These are phyloP conservation scores for Cornus florida DNA, from an alignment of 148 eudicot species.

Conservation along the genomic window DNA sequence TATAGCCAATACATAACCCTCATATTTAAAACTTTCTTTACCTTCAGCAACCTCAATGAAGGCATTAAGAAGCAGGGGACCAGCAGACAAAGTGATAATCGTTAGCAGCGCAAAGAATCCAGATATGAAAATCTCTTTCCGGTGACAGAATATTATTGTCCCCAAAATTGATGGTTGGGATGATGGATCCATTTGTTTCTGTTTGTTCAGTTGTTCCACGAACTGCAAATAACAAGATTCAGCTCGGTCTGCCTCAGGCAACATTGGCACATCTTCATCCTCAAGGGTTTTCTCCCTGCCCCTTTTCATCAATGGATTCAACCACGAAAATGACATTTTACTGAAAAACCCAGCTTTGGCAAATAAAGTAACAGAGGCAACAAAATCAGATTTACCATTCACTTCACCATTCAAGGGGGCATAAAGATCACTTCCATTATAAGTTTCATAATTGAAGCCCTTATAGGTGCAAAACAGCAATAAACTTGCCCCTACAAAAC, in stretches of 20 bases:
- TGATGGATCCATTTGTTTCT: conserved; percentile 36
- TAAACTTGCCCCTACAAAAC: conserved; percentile 58
- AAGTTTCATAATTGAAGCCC: conserved; percentile 31
- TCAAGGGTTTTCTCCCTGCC: conserved; percentile 73
- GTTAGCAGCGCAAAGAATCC: conserved; percentile 80
- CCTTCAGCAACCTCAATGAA: conserved; percentile 93
- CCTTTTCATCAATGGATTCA: conserved; percentile 71
- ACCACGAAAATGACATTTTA: conserved; percentile 79
- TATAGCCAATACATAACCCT: conserved; percentile 64
- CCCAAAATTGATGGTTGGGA: conserved; percentile 55
- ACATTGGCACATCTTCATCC: conserved; percentile 65
- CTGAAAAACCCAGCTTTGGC: conserved; percentile 52
- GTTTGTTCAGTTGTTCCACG: conserved; percentile 39
- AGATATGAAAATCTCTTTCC: conserved; percentile 67
- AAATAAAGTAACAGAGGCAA: conserved; percentile 43
- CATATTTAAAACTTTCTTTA: conserved; percentile 50
- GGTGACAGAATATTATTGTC: conserved; percentile 63
- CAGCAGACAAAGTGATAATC: conserved; percentile 63
- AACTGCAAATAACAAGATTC: conserved; percentile 60
- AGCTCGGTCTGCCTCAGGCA: conserved; percentile 65
- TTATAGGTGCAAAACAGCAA: conserved; percentile 53
- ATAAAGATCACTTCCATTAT: conserved; percentile 36
- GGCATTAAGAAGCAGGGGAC: conserved; percentile 82
- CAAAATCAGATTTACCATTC: conserved; percentile 24
- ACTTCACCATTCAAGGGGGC: conserved; percentile 49